Conservation (phyloP, 2,329 filamentous ascomycete species). For the Tolypocladium cylindrosporum region DNA sequence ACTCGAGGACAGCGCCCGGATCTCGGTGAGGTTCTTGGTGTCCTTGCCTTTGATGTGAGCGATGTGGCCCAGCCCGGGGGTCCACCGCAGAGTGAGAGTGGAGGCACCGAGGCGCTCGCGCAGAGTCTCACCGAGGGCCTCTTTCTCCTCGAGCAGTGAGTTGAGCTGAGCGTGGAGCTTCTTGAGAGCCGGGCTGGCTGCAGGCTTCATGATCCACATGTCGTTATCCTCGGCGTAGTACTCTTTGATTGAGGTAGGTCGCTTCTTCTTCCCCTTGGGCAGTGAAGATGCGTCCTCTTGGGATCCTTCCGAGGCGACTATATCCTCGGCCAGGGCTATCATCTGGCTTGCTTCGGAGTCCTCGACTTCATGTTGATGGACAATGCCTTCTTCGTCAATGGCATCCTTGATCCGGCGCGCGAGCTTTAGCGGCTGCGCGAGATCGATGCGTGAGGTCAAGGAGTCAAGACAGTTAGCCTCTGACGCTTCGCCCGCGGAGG, state of each 20-base stretch:
- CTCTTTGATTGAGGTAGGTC: slow-evolving; percentile 38
- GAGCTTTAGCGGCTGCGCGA: slow-evolving; percentile 58
- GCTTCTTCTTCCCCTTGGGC: slow-evolving; percentile 42
- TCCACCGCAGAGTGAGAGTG: slow-evolving; percentile 74
- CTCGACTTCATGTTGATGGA: slow-evolving; percentile 67
- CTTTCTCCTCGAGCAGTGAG: slow-evolving; percentile 49
- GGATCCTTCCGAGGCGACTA: slow-evolving; percentile 56
- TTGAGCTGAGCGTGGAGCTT: slow-evolving; percentile 60
- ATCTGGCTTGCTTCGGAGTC: slow-evolving; percentile 63
- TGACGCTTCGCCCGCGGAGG: slow-evolving; percentile 5
- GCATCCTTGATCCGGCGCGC: slow-evolving; percentile 62
- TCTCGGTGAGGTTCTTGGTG: slow-evolving; percentile 25
- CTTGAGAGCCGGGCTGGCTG: slow-evolving; percentile 56
- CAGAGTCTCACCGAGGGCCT: slow-evolving; percentile 48
- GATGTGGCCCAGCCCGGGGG: slow-evolving; percentile 77
- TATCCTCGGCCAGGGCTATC: slow-evolving; percentile 61
- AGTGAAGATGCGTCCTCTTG: slow-evolving; percentile 43
- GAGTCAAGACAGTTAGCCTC: slow-evolving; percentile 26
- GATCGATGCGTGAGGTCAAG: slow-evolving; percentile 48
- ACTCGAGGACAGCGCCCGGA: slow-evolving; percentile 56
- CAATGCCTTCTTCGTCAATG: slow-evolving; percentile 89
- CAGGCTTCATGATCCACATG: slow-evolving; percentile 55
- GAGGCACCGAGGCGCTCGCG: slow-evolving; percentile 50
- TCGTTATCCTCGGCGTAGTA: slow-evolving; percentile 51
- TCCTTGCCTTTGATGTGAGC: slow-evolving; percentile 85